These are phyloP conservation scores for Geranium brycei DNA, from an alignment of 345 rosid genomes.

Conservation along the genomic window DNA sequence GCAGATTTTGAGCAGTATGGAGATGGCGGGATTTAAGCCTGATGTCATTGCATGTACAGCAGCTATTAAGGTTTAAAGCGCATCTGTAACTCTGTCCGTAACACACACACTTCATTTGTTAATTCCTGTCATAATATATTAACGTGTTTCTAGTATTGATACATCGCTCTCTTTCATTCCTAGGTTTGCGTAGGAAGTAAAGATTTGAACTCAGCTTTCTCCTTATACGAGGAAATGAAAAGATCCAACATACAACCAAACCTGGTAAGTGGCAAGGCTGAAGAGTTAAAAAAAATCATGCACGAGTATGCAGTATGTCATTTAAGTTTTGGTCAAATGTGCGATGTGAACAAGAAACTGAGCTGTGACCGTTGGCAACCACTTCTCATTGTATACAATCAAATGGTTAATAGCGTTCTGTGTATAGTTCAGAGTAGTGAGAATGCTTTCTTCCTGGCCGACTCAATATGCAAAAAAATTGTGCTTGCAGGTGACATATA, in stretches of 20 bases:
- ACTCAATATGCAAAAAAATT: neutral
- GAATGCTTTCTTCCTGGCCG: neutral
- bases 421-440: neutral
- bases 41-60: slow-evolving; percentile 89
- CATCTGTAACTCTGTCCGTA: neutral
- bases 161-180: slow-evolving; percentile 9
- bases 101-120: neutral
- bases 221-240: slow-evolving; percentile 76
- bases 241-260: slow-evolving; percentile 60
- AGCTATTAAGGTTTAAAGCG: slow-evolving; percentile 59
- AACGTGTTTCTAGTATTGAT: neutral
- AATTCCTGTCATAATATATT: neutral
- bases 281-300: too few relatives aligned
- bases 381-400: too few relatives aligned
- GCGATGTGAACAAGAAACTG: too few relatives aligned
- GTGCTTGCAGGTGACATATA: slow-evolving; percentile 65
- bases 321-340: too few relatives aligned
- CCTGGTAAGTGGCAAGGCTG: slow-evolving; percentile 33
- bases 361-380: too few relatives aligned
- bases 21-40: slow-evolving; percentile 48
- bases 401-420: too few relatives aligned
- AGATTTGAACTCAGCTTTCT: slow-evolving; percentile 57
- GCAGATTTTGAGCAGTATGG: slow-evolving; percentile 86
- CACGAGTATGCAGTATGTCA: too few relatives aligned
- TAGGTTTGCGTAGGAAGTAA: slow-evolving; percentile 63